Conservation (phyloP, 257 asterid species). For the Solanum okadae region DNA sequence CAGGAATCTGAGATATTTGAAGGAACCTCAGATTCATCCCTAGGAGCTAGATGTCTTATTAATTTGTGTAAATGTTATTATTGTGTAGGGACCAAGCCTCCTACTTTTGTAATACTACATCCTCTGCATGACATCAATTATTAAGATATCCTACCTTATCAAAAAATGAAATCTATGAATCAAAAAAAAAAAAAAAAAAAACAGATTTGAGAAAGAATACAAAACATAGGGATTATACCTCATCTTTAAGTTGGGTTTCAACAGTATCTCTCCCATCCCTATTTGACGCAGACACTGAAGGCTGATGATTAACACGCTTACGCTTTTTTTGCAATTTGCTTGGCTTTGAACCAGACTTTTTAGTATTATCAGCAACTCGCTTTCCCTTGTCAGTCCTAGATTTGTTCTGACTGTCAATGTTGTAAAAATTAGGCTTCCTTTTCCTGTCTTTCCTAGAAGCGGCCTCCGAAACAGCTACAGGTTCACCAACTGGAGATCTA, state of each 20-base stretch:
- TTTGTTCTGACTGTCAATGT: conserved; percentile 28
- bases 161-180: not conserved
- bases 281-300: conserved; percentile 16
- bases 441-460: conserved; percentile 27
- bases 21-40: not conserved
- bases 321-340: conserved; percentile 27
- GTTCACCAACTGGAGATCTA: conserved; percentile 25
- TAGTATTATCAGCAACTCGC: conserved; percentile 20
- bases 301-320: conserved; percentile 21
- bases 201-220: not conserved
- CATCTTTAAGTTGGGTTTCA: conserved; percentile 37
- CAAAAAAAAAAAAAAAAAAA: not conserved
- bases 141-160: not conserved
- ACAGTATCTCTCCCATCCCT: conserved; percentile 17
- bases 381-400: conserved; percentile 28
- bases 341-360: conserved; percentile 14
- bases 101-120: not conserved
- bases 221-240: conserved; percentile 31
- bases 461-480: conserved; percentile 33
- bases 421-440: conserved; percentile 28
- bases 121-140: not conserved
- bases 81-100: not conserved
- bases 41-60: not conserved
- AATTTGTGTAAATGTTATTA: not conserved
- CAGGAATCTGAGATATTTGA: not conserved